Evolutionary conservation across 1,284 basidiomycete genomes (phyloP), one percentile per base, ranked within the genome.

Genomic region (Ceratobasidium sp.): DNA sequence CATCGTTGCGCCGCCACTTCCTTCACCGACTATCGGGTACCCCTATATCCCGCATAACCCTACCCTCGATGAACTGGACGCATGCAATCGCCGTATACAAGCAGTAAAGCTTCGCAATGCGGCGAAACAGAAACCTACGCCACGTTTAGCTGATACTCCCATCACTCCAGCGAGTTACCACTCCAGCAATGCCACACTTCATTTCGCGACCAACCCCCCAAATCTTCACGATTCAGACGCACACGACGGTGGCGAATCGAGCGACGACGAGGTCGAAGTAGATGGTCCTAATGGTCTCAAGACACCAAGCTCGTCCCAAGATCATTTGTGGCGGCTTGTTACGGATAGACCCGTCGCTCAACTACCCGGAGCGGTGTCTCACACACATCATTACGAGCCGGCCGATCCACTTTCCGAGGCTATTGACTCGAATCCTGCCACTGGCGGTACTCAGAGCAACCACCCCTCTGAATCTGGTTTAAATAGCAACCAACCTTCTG

Each of bases 1-100:
- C 7, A 15, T 11, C 14, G 22, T 36, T 15, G 17, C 45, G n/a
- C n/a, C n/a, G n/a, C 44, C n/a, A n/a, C 48, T 14, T 29, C 5
- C 50, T 44, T 27, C 29, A 19, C 45, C 22, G 33, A 56, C 24
- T 24, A 17, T 29, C 27, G 56, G 67, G 27, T 72, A 72, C 41
- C 67, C 67, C 27, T 72, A 72, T 29, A 15, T 72, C 44, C 67
- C 67, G 27, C 67, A 72, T 56, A 72, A 72, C 22, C 44, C 67
- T 1, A 72, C 67, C 2, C 45, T 22, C 27, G 22, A 17, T 14
- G 67, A 72, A 24, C 54, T 48, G 19, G 67, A 72, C 44, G 54
- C 67, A 57, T 72, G 67, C 44, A 51, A 29, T 29, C 44, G 51
- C 22, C 54, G 67, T n/a, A 72, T 72, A n/a, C 54, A 56, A 19